Evolutionary conservation across 768 basidiomycete genomes (phyloP).

Genomic region (Amanita jacksonii): DNA sequence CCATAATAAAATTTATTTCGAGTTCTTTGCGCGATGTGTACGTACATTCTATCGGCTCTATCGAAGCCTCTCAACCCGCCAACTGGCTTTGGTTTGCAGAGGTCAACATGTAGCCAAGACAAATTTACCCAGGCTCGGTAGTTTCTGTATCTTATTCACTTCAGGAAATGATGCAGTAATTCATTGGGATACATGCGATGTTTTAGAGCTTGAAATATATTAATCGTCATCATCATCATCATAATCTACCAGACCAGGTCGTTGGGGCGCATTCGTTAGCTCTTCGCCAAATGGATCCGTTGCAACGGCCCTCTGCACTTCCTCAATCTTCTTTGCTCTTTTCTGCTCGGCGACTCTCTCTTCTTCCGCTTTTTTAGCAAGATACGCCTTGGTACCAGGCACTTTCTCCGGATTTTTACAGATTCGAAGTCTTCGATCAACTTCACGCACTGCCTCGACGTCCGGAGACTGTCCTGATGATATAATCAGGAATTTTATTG

Average conservation of each 20-base stretch:
- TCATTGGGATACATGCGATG: constrained; percentile 16
- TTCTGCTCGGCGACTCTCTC: constrained; percentile 64
- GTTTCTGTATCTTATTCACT: not conserved
- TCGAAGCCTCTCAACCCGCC: constrained; percentile 46
- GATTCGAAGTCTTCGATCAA: constrained; percentile 76
- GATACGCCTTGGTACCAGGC: constrained; percentile 76
- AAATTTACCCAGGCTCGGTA: constrained; percentile 9
- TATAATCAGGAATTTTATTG: constrained; percentile 48
- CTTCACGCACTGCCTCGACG: constrained; percentile 76
- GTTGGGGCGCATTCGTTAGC: constrained; percentile 23
- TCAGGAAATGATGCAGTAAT: not conserved
- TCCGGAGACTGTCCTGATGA: constrained; percentile 54
- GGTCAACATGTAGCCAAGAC: constrained; percentile 62
- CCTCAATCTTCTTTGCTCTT: constrained; percentile 50
- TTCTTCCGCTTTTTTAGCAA: constrained; percentile 60
- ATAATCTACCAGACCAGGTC: constrained; percentile 39
- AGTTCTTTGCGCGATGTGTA: not conserved
- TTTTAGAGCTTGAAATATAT: constrained; percentile 15
- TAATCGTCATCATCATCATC: constrained; percentile 49
- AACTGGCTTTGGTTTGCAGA: constrained; percentile 31
- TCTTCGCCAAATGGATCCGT: constrained; percentile 68
- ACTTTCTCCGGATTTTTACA: constrained; percentile 98
- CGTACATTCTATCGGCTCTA: constrained; percentile 46
- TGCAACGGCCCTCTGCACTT: constrained; percentile 33
- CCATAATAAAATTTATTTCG: not conserved